Conservation (phyloP, 306 rosid genomes). For the Prinsepia uniflora region DNA sequence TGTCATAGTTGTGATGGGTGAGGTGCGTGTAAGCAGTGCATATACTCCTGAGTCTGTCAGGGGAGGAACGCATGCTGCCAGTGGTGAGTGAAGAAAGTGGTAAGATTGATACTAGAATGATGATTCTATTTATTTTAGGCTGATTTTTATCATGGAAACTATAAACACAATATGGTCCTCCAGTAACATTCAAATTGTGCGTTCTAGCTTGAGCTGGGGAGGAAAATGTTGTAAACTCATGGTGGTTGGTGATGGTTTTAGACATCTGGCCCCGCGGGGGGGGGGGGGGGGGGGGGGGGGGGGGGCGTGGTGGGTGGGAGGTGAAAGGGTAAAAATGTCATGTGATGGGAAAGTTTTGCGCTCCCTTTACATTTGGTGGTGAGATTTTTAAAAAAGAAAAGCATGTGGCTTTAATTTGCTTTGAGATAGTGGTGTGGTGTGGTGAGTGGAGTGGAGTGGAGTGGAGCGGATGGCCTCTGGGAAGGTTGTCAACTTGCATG, state of each 20-base stretch:
- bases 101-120: slow-evolving; percentile 33
- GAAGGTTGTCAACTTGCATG: too few species aligned
- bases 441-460: slow-evolving; percentile 18
- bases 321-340: slow-evolving; percentile 22
- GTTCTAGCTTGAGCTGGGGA: slow-evolving; percentile 74
- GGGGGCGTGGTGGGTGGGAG: too few species aligned
- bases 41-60: slow-evolving; percentile 82
- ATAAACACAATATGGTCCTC: not conserved
- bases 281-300: too few species aligned
- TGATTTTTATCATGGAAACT: not conserved
- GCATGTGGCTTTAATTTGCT: not conserved
- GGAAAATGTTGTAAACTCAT: slow-evolving; percentile 80
- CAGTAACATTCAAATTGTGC: slow-evolving; percentile 11
- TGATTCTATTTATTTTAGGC: slow-evolving; percentile 4
- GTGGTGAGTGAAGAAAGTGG: slow-evolving; percentile 96
- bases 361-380: slow-evolving; percentile 33
- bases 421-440: slow-evolving; percentile 31
- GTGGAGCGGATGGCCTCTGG: slow-evolving; percentile 7
- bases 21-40: slow-evolving; percentile 86
- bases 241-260: slow-evolving; percentile 47
- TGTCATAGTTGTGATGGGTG: slow-evolving; percentile 88
- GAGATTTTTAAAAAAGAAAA: slow-evolving; percentile 26
- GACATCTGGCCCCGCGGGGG: too few species aligned
- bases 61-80: slow-evolving; percentile 97
- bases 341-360: slow-evolving; percentile 21